Evolutionary conservation across 2,329 filamentous ascomycete species (phyloP), one percentile per base, ranked within the genome.

Genomic region (Thielaviopsis populi): DNA sequence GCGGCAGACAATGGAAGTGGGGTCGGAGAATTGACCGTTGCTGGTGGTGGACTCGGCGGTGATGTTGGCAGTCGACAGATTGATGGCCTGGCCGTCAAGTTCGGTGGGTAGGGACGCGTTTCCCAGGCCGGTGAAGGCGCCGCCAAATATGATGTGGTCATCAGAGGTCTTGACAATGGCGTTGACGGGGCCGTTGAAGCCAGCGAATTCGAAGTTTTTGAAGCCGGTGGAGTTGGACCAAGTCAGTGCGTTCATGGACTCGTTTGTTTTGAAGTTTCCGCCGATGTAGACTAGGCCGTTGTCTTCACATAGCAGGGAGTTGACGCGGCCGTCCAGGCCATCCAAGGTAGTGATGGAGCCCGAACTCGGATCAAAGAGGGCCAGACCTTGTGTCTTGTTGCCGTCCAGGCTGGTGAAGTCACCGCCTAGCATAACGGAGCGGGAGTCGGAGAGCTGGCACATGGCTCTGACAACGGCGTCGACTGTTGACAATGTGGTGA

Each of bases 401-500:
- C 85, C 85, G 66, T 86, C 89, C 67, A 99, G 76, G 73, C 89
- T 95, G 40, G 94, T 97, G 72, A 99, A 99, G 76, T 97, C 97
- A 59, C 94, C 94, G 64, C 88, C 94, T 17, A 99, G 81, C 59
- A 97, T 82, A 33, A 97, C 82, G 78, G 64, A 86, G 75, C 5
- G 79, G 80, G 68, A 88, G 87, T 73, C 89, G 81, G 65, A 80
- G 78, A 69, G 80, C 76, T 61, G 77, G 76, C 94, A 99, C 88
- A 99, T 94, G 68, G 89, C 81, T 71, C 85, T 82, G 71, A 99
- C 96, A 59, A 87, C 84, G 65, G 87, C 91, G 74, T 97, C 90
- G 54, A 91, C 86, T 48, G 83, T 80, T 62, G 86, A 83, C 59
- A 96, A 76, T 19, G 84, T 83, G 22, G 85, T 80, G 68, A 96